Conservation (phyloP, 306 rosid genomes). For the Inga oerstediana region DNA sequence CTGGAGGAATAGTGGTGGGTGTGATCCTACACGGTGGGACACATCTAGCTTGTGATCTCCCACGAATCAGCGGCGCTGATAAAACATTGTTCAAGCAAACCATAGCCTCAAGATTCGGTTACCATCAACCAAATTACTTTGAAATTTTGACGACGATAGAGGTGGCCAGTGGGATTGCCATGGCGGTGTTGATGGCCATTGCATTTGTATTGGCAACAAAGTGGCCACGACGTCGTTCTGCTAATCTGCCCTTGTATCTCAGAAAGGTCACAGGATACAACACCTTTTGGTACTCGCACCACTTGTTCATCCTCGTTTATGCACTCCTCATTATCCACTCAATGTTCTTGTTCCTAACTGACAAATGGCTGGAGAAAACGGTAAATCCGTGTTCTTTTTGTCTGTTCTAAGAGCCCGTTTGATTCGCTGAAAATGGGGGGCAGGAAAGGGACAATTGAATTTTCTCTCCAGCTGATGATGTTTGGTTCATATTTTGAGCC, state of each 20-base stretch:
- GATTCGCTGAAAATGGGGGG: too few relatives aligned
- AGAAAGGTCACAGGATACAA: constrained; percentile 74
- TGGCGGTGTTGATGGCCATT: constrained; percentile 72
- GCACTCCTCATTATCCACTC: constrained; percentile 85
- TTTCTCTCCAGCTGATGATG: too few relatives aligned
- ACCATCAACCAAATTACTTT: constrained; percentile 71
- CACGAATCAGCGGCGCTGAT: constrained; percentile 70
- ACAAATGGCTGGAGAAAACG: constrained; percentile 67
- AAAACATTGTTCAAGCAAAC: constrained; percentile 60
- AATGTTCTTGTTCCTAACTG: constrained; percentile 79
- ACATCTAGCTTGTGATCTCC: constrained; percentile 91
- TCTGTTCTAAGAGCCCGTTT: too few relatives aligned
- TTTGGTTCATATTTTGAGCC: too few relatives aligned
- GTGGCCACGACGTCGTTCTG: constrained; percentile 79
- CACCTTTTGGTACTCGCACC: constrained; percentile 93
- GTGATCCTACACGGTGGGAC: constrained; percentile 86
- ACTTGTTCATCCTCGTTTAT: constrained; percentile 81
- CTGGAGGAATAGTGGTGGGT: constrained; percentile 81
- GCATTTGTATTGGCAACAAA: constrained; percentile 79
- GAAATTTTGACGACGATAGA: constrained; percentile 71
- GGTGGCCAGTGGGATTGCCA: constrained; percentile 66
- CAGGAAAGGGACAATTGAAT: too few relatives aligned
- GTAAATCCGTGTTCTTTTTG: constrained; percentile 39
- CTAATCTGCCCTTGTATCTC: constrained; percentile 60
- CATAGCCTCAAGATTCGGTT: constrained; percentile 60